A percentile compares a stretch with the other conserved stretches of the same genome.
phyloP scores from a whole-genome alignment of 768 basidiomycete species.

The Podaxis sp. region DNA sequence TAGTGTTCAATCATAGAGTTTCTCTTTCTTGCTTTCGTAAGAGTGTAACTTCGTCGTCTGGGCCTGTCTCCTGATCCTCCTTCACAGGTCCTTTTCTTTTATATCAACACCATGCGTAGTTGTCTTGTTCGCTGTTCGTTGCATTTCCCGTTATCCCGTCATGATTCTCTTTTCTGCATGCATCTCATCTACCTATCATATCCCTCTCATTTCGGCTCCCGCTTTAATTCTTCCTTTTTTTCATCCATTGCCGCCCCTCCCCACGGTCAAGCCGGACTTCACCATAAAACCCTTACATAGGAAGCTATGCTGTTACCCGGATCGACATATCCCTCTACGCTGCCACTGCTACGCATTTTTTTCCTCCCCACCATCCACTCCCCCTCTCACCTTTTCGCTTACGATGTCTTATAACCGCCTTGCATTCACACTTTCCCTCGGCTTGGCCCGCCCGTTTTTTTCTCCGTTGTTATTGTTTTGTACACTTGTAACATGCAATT shows the following conservation, averaged over 20 bases:
- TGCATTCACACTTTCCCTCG: background rate
- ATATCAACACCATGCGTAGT: background rate
- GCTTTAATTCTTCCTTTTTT: background rate
- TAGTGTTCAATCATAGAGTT: conserved; percentile 17
- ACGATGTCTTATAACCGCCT: background rate
- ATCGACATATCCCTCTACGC: background rate
- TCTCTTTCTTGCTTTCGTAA: conserved; percentile 4
- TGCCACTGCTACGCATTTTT: too few species aligned
- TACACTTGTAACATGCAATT: background rate
- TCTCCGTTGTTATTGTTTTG: background rate
- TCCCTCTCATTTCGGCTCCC: background rate
- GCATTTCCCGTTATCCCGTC: background rate
- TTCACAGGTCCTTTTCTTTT: background rate
- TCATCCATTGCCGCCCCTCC: background rate
- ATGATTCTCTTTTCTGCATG: background rate
- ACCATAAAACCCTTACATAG: background rate
- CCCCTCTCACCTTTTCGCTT: background rate
- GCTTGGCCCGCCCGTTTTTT: background rate
- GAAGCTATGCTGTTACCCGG: background rate
- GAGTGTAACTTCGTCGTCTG: background rate
- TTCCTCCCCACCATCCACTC: background rate
- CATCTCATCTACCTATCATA: conserved; percentile 2
- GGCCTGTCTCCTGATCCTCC: background rate
- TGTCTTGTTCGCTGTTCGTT: background rate
- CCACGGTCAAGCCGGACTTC: background rate